Conservation (phyloP, 2,329 filamentous ascomycete genomes). For the Juglanconis juglandina region DNA sequence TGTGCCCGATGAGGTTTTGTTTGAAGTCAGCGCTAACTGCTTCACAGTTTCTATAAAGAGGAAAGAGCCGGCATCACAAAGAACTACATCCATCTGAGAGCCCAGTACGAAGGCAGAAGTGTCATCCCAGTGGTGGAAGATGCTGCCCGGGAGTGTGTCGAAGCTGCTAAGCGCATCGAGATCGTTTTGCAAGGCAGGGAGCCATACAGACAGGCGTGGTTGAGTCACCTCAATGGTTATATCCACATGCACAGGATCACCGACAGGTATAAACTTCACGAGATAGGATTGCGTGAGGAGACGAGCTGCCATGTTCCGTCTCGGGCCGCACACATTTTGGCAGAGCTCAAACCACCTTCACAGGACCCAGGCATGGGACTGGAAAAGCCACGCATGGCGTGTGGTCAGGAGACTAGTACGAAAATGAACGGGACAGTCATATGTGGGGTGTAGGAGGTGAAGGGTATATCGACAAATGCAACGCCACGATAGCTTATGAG, state of each 20-base stretch:
- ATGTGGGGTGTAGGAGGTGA: too few relatives aligned
- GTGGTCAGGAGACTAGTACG: too few relatives aligned
- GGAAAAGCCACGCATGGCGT: too few relatives aligned
- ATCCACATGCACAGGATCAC: slow-evolving; percentile 6
- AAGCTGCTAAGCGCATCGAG: not conserved
- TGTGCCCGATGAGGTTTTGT: not conserved
- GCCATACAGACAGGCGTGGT: not conserved
- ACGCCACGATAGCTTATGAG: too few relatives aligned
- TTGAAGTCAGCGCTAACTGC: not conserved
- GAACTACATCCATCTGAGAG: slow-evolving; percentile 5
- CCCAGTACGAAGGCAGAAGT: slow-evolving; percentile 1
- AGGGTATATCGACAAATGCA: too few relatives aligned
- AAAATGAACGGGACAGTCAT: too few relatives aligned
- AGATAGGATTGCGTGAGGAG: slow-evolving; percentile 1
- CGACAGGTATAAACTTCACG: not conserved
- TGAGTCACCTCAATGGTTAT: not conserved
- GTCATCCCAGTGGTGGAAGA: not conserved
- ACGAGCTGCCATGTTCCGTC: not conserved
- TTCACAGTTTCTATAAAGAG: slow-evolving; percentile 4
- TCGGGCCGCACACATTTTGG: too few relatives aligned
- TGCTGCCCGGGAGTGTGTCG: not conserved
- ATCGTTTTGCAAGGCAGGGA: not conserved
- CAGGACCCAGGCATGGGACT: too few relatives aligned
- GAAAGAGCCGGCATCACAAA: not conserved
- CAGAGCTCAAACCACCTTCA: too few relatives aligned